phyloP scores from a whole-genome alignment of 1,284 basidiomycete genomes.

The Hymenochaete sp. region DNA sequence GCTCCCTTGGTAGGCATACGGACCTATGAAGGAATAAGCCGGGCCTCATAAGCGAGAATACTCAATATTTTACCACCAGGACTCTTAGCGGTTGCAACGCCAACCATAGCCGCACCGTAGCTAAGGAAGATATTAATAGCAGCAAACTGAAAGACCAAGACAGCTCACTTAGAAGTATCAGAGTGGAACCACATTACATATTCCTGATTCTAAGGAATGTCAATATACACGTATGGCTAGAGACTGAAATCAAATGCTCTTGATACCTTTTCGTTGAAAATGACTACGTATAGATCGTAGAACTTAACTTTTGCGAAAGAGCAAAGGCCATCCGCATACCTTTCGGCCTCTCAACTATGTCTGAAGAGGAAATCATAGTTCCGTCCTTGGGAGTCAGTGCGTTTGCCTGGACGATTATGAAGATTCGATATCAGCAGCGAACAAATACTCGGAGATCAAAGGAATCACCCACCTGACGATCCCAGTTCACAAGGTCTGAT shows the following conservation, averaged over 20 bases:
- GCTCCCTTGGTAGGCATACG: slow-evolving; percentile 47
- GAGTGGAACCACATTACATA: slow-evolving; percentile 71
- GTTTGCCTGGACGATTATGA: too few species aligned
- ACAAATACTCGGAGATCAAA: too few species aligned
- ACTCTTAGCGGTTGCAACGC: slow-evolving; percentile 48
- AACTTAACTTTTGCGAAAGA: neutral
- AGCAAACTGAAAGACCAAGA: neutral
- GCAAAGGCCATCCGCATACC: slow-evolving; percentile 28
- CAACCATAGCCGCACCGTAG: slow-evolving; percentile 55
- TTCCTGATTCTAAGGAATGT: slow-evolving; percentile 45
- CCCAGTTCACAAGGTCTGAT: slow-evolving; percentile 45
- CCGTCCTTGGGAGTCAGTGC: slow-evolving; percentile 44
- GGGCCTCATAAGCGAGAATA: neutral
- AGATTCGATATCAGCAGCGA: too few species aligned
- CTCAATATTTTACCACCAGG: slow-evolving; percentile 37
- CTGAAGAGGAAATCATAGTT: slow-evolving; percentile 49
- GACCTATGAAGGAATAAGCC: slow-evolving; percentile 23
- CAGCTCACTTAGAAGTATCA: slow-evolving; percentile 46
- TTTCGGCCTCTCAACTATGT: slow-evolving; percentile 58
- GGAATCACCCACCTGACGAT: too few species aligned
- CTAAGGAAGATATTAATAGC: slow-evolving; percentile 25
- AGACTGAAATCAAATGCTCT: neutral
- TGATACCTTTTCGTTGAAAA: slow-evolving; percentile 43
- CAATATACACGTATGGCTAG: neutral
- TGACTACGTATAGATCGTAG: slow-evolving; percentile 27